phyloP scores from a whole-genome alignment of 371 early-diverging fungal genomes.

The Mortierella sp. region DNA sequence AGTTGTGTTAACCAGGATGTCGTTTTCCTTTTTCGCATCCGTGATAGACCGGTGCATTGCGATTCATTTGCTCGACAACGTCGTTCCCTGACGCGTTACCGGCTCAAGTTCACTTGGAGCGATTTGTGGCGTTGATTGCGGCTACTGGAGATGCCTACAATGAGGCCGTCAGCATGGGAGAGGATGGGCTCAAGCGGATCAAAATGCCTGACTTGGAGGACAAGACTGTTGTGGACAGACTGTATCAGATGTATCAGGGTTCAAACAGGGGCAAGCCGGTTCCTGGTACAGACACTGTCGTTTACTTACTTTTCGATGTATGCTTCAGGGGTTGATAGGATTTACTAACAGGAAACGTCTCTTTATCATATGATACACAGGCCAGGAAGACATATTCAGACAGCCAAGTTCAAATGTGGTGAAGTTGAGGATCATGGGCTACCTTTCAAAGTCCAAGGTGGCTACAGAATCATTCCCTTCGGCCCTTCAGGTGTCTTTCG shows the following conservation, averaged over 20 bases:
- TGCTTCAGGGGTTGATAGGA: no score
- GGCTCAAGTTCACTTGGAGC: constrained; percentile 59
- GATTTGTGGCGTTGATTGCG: constrained; percentile 73
- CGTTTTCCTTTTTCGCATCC: neutral
- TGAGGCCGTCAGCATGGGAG: constrained; percentile 76
- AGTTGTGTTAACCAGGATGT: neutral
- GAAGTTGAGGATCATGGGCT: constrained; percentile 76
- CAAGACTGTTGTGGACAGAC: constrained; percentile 62
- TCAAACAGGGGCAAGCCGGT: constrained; percentile 36
- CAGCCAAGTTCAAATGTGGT: constrained; percentile 66
- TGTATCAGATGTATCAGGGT: constrained; percentile 76
- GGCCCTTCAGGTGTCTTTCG: constrained; percentile 83
- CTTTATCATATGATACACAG: neutral
- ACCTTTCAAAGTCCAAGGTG: constrained; percentile 71
- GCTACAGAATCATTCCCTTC: constrained; percentile 78
- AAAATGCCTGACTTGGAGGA: constrained; percentile 77
- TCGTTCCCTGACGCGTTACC: constrained; percentile 65
- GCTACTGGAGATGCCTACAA: constrained; percentile 79
- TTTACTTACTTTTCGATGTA: no score
- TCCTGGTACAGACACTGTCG: constrained; percentile 25
- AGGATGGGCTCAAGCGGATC: constrained; percentile 77
- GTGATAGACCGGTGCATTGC: constrained; percentile 61
- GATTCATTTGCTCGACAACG: constrained; percentile 64
- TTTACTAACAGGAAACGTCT: neutral
- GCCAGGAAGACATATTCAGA: constrained; percentile 37